Base-by-base conservation (phyloP, 441 rosid genomes). In the Rhodomyrtus psidioides region DNA sequence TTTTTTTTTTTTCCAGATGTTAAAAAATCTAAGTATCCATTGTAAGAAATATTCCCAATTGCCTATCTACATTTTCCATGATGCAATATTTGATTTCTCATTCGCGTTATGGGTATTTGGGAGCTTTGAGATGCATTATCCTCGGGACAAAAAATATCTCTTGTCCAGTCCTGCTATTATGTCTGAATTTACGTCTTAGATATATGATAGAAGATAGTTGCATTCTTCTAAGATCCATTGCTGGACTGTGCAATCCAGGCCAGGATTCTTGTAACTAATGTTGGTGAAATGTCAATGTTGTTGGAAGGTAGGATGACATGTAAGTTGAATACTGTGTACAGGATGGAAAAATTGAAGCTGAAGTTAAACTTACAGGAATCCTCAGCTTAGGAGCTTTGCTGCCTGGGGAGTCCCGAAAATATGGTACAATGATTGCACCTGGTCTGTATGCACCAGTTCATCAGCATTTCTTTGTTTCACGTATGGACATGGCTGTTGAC, bases 331-430 rank as follows among this genome's bases (percentile, higher is more conserved):
- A 19, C 46, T 59, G 87, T 55, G 60, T 83, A 85, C 93, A 95
- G 98, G 98, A 95, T 90, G 98, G 96, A 81, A 95, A 93, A 90
- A 95, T 95, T 59, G 98, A 95, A 92, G 96, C 97, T 87, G 98
- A 95, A 90, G 96, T 95, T 83, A 95, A 95, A 83, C 96, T 95
- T 82, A 95, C 98, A 17, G 96, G 98, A 83, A 92, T 95, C 84
- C 98, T 95, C 83, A 95, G 98, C 92, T 91, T 95, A 87, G 98
- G 98, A 86, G 96, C 98, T 49, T 84, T 95, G 90, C 95, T 91
- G 85, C 97, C 95, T 84, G 98, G 97, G 87, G 98, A 95, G 90
- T 89, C 88, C 57, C 92, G 98, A 88, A 95, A 95, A 88, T 95
- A 95, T 82, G 98, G 98, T 82, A 95, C 96, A 88, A 93, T 92